Base-by-base conservation (phyloP, 176 grass and related monocot species). In the Tuctoria greenei region DNA sequence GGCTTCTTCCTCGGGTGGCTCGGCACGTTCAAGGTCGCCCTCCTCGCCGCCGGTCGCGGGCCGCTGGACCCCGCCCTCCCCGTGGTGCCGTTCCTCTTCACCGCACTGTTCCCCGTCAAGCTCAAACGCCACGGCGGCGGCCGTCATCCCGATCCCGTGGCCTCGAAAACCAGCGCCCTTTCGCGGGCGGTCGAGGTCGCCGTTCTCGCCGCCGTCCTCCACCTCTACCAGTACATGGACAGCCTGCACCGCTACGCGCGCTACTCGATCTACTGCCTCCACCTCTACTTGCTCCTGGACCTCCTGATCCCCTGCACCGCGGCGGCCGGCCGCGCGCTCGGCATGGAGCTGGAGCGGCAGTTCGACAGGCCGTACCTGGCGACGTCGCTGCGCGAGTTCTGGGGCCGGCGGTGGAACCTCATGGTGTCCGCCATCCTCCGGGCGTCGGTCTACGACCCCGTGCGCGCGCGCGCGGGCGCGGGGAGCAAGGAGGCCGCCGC, bases 1-100 rank as follows among this genome's bases (percentile, higher is more conserved):
- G 77, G 55, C 26, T 91, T 91, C 85, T 81, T 91, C 66, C 74
- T 91, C 60, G 50, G 72, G 10, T 91, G 82, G 81, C 81, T 91
- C 59, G 75, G 83, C 70, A 26, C 71, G 25, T 88, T 88, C 89
- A 91, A 91, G 79, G 27, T 91, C 8, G 10, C 74, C 13, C 72
- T 91, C 38, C 66, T 91, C 11, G 82, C 85, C 42, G 80, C 67
- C 8, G 72, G 51, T 34, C 60, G 39, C 26, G 77, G 81, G 1
- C 27, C 59, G 13, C 63, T 66, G 8, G 63, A 39, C 59, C 59
- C 59, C 5, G 27, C 59, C 27, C 59, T 62, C 59, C 59, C 59
- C 27, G 12, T 17, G 1, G 5, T 62, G 27, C 59, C 59, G 1
- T 62, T 62, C 28, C 27, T 62, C 28, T 62, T 62, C 59, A 62